Base-by-base conservation (phyloP, 2,329 filamentous ascomycete species). In the Aspergillus sp. region DNA sequence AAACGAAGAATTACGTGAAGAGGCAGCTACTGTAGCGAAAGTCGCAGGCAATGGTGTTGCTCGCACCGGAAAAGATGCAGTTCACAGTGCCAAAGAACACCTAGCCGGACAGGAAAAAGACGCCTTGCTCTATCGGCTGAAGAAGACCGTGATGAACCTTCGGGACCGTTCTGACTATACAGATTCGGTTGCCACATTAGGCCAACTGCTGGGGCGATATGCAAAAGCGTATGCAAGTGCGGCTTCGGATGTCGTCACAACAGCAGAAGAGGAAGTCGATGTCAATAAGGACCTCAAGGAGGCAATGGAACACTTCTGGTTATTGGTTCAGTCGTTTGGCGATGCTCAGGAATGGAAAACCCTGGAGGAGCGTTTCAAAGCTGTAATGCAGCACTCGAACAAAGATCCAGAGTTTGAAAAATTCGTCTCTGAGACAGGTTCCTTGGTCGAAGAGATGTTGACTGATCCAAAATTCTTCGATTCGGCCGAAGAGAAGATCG, bases 391-490 rank as follows among this genome's bases (percentile, higher is more conserved):
- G 49, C 90, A 96, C 71, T 86, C 89, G 2, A 82, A 89, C 61
- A 88, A 86, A 36, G 91, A 96, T 67, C 90, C 90, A 0, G 87
- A 95, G 56, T 95, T 96, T 61, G 92, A 97, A 68, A 81, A 87
- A 13, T 78, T 96, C 25, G 85, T 96, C 71, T 83, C 83, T 21
- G 86, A 96, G 49, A 80, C 93, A 30, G 90, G 89, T 10, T 86
- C 88, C 57, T 86, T 90, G 3, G 75, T 96, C 4, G 89, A 96
- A 70, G 88, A 89, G 63, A 88, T 97, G 73, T 80, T 98, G 44
- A 95, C 88, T 0, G 90, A 97, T 63, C 93, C 94, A 0, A 84
- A 88, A 3, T 97, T 96, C 76, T 91, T 96, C 69, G 90, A 93
- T 50, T 83, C 91, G 41, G 87, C 87, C 0, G 86, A 90, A 4